These are phyloP conservation scores for Mycena filopes DNA, from an alignment of 768 basidiomycete genomes.

Conservation along the genomic window DNA sequence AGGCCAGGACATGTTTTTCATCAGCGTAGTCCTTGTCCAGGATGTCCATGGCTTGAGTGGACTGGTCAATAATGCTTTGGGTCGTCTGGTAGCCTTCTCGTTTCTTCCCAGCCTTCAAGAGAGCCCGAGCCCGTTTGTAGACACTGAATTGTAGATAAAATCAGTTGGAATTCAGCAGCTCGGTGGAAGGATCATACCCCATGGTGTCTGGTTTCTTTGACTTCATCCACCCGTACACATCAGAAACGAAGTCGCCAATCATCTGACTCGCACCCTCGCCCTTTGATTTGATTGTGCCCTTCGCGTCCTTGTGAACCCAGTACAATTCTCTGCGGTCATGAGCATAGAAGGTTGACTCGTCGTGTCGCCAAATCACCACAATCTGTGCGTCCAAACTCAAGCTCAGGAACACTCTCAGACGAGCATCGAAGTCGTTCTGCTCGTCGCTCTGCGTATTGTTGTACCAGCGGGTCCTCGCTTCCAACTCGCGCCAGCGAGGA, in stretches of 20 bases:
- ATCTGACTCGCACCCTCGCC: constrained; percentile 40
- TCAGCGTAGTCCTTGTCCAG: constrained; percentile 32
- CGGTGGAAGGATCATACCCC: too few relatives aligned
- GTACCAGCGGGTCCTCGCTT: background rate
- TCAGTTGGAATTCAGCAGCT: too few relatives aligned
- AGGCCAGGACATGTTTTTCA: constrained; percentile 37
- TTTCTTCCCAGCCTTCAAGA: constrained; percentile 41
- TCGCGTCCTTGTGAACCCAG: constrained; percentile 39
- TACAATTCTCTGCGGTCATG: constrained; percentile 42
- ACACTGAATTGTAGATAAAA: constrained; percentile 19
- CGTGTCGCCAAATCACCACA: constrained; percentile 49
- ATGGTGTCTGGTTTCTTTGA: too few relatives aligned
- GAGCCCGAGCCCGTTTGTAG: constrained; percentile 2
- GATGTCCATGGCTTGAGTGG: constrained; percentile 23
- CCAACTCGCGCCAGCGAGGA: background rate
- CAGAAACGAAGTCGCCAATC: constrained; percentile 40
- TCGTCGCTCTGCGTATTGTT: background rate
- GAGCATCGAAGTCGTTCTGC: background rate
- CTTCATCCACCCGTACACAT: constrained; percentile 15
- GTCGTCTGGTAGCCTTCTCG: constrained; percentile 42
- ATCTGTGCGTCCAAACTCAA: constrained; percentile 35
- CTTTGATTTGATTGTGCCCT: constrained; percentile 34
- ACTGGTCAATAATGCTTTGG: constrained; percentile 23
- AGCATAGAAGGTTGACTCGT: constrained; percentile 53
- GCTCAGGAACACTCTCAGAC: background rate